phyloP scores from a whole-genome alignment of 768 basidiomycete genomes.

The Galerina sulciceps region DNA sequence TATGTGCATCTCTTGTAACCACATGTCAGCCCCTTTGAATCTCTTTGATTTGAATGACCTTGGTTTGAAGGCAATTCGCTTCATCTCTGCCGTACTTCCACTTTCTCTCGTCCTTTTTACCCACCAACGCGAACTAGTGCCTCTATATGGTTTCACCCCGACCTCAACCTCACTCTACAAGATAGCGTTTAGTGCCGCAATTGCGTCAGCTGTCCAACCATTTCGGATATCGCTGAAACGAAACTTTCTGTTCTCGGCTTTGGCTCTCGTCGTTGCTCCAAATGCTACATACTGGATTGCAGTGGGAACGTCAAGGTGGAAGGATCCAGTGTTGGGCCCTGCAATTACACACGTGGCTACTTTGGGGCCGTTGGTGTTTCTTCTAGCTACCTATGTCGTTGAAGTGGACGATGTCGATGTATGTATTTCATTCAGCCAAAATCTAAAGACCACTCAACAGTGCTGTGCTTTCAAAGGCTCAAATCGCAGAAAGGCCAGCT shows the following conservation, averaged over 20 bases:
- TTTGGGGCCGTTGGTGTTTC: constrained; percentile 58
- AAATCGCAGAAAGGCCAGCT: constrained; percentile 11
- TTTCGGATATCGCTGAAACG: constrained; percentile 34
- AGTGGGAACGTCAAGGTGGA: constrained; percentile 57
- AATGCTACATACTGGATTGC: constrained; percentile 72
- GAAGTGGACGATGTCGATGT: constrained; percentile 20
- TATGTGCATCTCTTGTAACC: background rate
- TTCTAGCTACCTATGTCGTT: constrained; percentile 47
- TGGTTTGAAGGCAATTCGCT: constrained; percentile 12
- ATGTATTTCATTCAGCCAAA: constrained; percentile 2
- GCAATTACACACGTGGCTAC: constrained; percentile 59
- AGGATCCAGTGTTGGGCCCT: constrained; percentile 59
- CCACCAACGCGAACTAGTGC: constrained; percentile 67
- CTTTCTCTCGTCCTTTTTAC: constrained; percentile 64
- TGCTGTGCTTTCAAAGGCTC: background rate
- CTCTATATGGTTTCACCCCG: constrained; percentile 69
- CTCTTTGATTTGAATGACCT: background rate
- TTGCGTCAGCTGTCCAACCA: constrained; percentile 44
- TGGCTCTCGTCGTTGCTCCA: constrained; percentile 52
- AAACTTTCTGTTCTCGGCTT: constrained; percentile 40
- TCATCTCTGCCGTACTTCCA: constrained; percentile 24
- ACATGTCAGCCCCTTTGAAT: background rate
- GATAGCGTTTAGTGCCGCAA: constrained; percentile 35
- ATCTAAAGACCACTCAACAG: background rate
- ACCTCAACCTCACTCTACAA: constrained; percentile 52